These are phyloP conservation scores for Canavalia ensiformis DNA, from an alignment of 306 rosid species.

Conservation along the genomic window DNA sequence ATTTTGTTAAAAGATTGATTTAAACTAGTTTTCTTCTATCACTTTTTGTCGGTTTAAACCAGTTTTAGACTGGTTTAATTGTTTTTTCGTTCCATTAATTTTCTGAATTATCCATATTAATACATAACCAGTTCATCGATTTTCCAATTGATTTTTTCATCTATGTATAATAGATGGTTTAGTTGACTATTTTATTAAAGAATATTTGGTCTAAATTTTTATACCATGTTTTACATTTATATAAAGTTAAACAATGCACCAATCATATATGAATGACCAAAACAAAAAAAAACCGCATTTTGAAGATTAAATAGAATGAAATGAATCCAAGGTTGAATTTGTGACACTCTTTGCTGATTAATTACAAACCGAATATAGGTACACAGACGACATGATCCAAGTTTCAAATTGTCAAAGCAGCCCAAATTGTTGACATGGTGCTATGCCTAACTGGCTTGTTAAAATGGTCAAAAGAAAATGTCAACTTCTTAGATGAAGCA, in stretches of 20 bases:
- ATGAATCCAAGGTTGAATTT: not conserved
- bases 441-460: not conserved
- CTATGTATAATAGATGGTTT: not conserved
- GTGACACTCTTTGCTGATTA: not conserved
- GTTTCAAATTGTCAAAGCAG: not conserved
- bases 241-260: not conserved
- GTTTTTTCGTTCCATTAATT: no score
- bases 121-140: not conserved
- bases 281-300: not conserved
- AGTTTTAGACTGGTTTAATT: no score
- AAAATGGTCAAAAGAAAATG: conserved; percentile 34
- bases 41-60: not conserved
- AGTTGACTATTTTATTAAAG: not conserved
- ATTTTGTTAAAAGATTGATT: not conserved
- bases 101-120: no score
- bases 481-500: conserved; percentile 21
- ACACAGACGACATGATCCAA: not conserved
- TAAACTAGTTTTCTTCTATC: not conserved
- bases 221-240: not conserved
- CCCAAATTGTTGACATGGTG: conserved; percentile 35
- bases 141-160: no score
- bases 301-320: conserved; percentile 5
- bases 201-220: no score
- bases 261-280: not conserved
- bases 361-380: not conserved